Base-by-base conservation (phyloP, 805 yeast genomes). In the Saturnispora kantuleensis region DNA sequence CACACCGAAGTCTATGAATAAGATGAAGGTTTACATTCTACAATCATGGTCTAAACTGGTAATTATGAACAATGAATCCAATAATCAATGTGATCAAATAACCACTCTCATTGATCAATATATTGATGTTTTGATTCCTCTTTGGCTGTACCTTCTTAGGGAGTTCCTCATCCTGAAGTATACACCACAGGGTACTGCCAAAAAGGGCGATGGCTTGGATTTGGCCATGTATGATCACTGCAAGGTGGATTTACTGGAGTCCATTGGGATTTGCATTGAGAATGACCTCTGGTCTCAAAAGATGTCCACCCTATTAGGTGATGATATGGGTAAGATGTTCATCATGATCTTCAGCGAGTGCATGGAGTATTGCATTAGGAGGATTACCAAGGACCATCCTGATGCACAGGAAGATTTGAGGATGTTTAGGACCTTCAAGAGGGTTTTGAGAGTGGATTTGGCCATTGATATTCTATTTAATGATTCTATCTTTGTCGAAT, bases 261-360 rank as follows among this genome's bases (percentile, higher is more conserved):
- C 85, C 0, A 68, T 88, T 50, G 81, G 93, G 11, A 66, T 77
- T 8, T 67, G 84, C 34, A 67, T 83, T 35, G 78, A 78, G 12
- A 36, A 47, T 15, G 11, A 42, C 35, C 67, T 65, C 16, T 70
- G 81, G 49, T 65, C 70, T 2, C 52, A 61, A 0, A 57, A 69
- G 10, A 67, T 83, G 15, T 59, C 66, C 5, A 63, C 67, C 2
- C 67, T 76, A 31, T 59, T 85, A 38, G 72, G 69, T 5, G 77
- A 72, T 10, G 88, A 81, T 49, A 65, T 76, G 1, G 68, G 73
- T 4, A 77, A 76, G 49, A 84, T 88, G 52, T 80, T 84, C 61
- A 84, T 86, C 56, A 81, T 88, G 29, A 60, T 89, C 34, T 84
- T 83, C 63, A 84, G 96, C 10, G 84, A 85, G 52, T 86, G 96